Evolutionary conservation across 2,329 filamentous ascomycete genomes (phyloP), one percentile per base, ranked within the genome.

Genomic region (Tolypocladium nubicola): DNA sequence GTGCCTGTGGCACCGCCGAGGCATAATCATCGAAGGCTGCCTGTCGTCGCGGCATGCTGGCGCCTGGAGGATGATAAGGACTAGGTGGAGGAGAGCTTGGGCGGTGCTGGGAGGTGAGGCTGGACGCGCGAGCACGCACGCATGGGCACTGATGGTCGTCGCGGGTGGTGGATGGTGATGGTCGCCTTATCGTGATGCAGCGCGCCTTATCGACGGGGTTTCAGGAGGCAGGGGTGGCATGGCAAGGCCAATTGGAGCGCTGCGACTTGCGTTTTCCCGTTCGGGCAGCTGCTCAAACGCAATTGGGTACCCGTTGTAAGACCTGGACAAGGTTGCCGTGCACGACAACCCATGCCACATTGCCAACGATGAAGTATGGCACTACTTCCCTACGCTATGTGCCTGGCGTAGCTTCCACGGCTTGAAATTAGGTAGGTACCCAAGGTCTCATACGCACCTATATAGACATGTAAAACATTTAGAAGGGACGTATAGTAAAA

Each of bases 21-120:
- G 70, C 71, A 61, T 79, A 79, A 61, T 79, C 76, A 59, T 78
- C 75, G 63, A 76, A 73, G 21, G 71, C 74, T 56, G 74, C 72
- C 55, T 71, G 70, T 66, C 76, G 73, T 63, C 75, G 74, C 58
- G 74, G 73, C 76, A 79, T 79, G 35, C 56, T 68, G 63, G 59
- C 47, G 19, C 30, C 16, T n/a, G 30, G 9, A 2, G 2, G 30
- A 50, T 30, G 16, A 13, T 19, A 5, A n/a, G 5, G 19, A 35
- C 30, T 30, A 35, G 26, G 47, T 19, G 30, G 30, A 19, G 30
- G 19, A 37, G 9, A 37, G 30, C 47, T 35, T 35, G 19, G 10
- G 47, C 30, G 16, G 26, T n/a, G 30, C 30, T n/a, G 26, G 13
- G 19, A 19, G 13, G 3, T n/a, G 14, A 52, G 16, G 47, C 30